A percentile compares a stretch with the other conserved stretches of the same genome.
These are phyloP conservation scores for Solanum habrochaites DNA, from an alignment of 257 asterid genomes.

Conservation along the genomic window DNA sequence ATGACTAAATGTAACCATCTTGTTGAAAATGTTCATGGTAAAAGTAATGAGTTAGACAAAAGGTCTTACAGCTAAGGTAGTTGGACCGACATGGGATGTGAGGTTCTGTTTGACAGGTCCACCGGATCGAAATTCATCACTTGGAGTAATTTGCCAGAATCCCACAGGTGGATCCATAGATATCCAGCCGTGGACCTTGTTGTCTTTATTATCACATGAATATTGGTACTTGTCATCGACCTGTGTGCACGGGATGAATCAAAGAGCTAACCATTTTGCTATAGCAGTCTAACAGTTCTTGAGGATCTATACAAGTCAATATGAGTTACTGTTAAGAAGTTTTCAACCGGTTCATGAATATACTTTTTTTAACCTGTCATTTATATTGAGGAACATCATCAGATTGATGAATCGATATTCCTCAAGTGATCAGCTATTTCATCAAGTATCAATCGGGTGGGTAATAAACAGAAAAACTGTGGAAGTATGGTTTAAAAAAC, in stretches of 20 bases:
- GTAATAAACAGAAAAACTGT: background rate
- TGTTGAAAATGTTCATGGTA: background rate
- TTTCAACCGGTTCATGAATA: background rate
- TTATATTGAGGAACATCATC: background rate
- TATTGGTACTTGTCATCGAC: constrained; percentile 80
- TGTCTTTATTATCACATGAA: constrained; percentile 50
- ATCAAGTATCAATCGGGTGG: background rate
- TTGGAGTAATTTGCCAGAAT: constrained; percentile 60
- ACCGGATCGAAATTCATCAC: constrained; percentile 60
- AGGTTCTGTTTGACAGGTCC: constrained; percentile 76
- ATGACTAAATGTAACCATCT: background rate
- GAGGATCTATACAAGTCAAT: background rate
- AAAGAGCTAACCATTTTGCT: background rate
- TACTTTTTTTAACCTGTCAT: background rate
- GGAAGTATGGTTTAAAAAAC: background rate
- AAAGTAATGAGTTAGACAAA: background rate
- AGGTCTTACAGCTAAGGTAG: constrained; percentile 38
- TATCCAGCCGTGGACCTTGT: constrained; percentile 69
- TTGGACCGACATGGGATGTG: constrained; percentile 76
- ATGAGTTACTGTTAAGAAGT: background rate
- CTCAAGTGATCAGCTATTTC: background rate
- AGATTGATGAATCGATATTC: background rate
- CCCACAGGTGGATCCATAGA: constrained; percentile 51
- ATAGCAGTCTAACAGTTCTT: background rate
- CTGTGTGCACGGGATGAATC: constrained; percentile 12